phyloP scores from a whole-genome alignment of 2,329 filamentous ascomycete species.

The Nemania sp. region DNA sequence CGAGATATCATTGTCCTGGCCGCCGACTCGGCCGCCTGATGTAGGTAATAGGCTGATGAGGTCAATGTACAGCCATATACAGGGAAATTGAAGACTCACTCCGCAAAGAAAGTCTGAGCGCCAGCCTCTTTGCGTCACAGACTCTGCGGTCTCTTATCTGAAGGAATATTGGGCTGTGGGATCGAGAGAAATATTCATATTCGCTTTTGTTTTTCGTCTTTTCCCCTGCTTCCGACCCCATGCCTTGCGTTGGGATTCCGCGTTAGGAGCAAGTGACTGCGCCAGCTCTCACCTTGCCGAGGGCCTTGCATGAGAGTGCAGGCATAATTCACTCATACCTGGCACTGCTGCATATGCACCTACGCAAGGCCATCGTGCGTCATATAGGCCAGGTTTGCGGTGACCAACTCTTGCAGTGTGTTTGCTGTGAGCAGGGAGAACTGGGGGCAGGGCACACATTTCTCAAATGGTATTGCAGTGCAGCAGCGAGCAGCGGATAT shows the following conservation, averaged over 20 bases:
- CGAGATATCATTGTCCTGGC: constrained; percentile 9
- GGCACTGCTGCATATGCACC: constrained; percentile 25
- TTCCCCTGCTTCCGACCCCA: constrained; percentile 5
- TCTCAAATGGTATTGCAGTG: constrained; percentile 16
- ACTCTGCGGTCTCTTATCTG: neutral
- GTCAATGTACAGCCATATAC: constrained; percentile 2
- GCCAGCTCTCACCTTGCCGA: constrained; percentile 3
- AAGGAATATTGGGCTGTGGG: constrained; percentile 4
- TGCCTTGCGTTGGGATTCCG: constrained; percentile 6
- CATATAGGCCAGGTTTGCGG: constrained; percentile 16
- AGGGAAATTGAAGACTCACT: constrained; percentile 10
- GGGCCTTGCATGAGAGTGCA: constrained; percentile 18
- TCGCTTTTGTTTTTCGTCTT: neutral
- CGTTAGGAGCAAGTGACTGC: constrained; percentile 2
- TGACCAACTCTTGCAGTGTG: neutral
- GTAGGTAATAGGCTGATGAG: constrained; percentile 11
- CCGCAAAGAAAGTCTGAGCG: constrained; percentile 14
- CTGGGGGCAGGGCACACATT: constrained; percentile 8
- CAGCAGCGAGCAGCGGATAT: constrained; percentile 14
- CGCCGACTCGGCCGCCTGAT: constrained; percentile 15
- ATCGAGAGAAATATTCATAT: constrained; percentile 3
- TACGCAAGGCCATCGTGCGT: constrained; percentile 24
- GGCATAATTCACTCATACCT: constrained; percentile 20
- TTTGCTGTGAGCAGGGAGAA: constrained; percentile 1
- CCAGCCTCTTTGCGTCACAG: constrained; percentile 8